Base-by-base conservation (phyloP, 495 filamentous ascomycete species). In the Sabuloglossum arenarium region DNA sequence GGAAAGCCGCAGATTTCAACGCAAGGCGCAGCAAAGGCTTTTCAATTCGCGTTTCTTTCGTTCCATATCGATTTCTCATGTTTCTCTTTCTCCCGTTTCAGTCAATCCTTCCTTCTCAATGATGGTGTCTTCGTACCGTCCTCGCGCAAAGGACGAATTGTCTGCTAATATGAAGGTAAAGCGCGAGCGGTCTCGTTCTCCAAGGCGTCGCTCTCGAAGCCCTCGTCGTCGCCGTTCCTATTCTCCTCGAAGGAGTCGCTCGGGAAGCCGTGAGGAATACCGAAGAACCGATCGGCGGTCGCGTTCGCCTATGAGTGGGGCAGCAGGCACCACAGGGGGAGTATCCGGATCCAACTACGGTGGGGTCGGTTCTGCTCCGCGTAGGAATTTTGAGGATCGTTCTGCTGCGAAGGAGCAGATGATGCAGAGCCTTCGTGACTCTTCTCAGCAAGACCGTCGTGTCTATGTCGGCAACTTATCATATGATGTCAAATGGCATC, bases 401-500 rank as follows among this genome's bases (percentile, higher is more conserved):
- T 75, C 79, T 53, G 80, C 77, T 59, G 82, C 85, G 59, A 88
- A 93, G 72, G 89, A 95, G 68, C 82, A 86, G 65, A 94, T 93
- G 86, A 90, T 96, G 86, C 83, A 83, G 70, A 84, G 79, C 63
- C 79, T 96, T 60, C 80, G 87, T 63, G 91, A 96, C 62, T 82
- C 84, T 16, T 97, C 91, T 61, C 91, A 96, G 69, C 91, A 97
- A 71, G 91, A 97, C 75, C 90, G 91, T 63, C 88, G 90, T 43
- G 91, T 98, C 79, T 98, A 98, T 72, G 93, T 98, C 66, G 91
- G 91, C 71, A 98, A 98, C 64, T 76, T 98, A 60, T 88, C 88
- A 43, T 98, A 98, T 72, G 91, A 98, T 78, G 91, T 98, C 63
- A 98, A 98, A 73, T 98, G 93, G 93, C 89, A 95, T 75, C 90